phyloP scores from a whole-genome alignment of 208 protist genomes.

The Plasmodiophora brassicae region DNA sequence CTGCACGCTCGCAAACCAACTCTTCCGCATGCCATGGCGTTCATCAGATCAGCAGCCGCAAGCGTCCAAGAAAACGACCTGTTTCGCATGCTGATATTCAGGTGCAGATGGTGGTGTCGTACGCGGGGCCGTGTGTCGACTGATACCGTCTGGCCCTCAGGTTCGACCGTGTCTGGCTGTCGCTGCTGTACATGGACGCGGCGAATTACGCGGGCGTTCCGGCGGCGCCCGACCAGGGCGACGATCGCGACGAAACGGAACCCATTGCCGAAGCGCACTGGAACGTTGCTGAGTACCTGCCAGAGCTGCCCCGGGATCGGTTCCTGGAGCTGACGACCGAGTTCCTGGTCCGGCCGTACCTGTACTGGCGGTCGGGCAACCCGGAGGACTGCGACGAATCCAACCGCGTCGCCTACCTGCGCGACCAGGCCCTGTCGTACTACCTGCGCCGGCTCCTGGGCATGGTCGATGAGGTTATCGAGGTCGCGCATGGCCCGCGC shows the following conservation, averaged over 20 bases:
- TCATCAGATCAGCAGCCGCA: neutral
- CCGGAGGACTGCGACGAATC: neutral
- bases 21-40: neutral
- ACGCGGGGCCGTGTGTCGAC: neutral
- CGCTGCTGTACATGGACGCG: constrained; percentile 42
- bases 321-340: constrained; percentile 1
- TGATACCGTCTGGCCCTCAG: neutral
- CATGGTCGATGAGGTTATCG: neutral
- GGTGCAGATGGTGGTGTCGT: neutral
- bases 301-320: neutral
- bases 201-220: constrained; percentile 45
- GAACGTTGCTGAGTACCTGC: constrained; percentile 6
- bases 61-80: neutral
- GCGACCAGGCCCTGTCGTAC: neutral
- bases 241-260: neutral
- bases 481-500: neutral
- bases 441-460: neutral
- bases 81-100: neutral
- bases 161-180: constrained; percentile 1
- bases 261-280: neutral
- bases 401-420: neutral
- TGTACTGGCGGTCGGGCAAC: neutral
- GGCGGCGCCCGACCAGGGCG: neutral
- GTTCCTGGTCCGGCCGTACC: neutral
- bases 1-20: constrained; percentile 34